Conservation (phyloP, 805 yeast genomes). For the Saccharomycopsis fodiens region DNA sequence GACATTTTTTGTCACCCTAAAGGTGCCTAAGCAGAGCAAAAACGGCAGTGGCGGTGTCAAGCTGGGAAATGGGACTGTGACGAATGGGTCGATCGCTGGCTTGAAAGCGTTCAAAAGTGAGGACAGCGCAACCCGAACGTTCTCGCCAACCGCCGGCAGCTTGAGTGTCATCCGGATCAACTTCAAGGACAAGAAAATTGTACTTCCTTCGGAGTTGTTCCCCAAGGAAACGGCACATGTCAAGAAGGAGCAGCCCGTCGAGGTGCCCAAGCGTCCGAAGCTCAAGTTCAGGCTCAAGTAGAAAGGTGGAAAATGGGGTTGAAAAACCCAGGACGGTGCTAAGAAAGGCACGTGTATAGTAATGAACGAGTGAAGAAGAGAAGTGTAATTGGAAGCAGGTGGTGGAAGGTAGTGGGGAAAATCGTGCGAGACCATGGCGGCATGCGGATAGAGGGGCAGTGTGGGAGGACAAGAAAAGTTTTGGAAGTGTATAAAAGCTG, state of each 20-base stretch:
- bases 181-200: background rate
- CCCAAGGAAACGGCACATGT: background rate
- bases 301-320: background rate
- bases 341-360: too few relatives aligned
- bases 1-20: background rate
- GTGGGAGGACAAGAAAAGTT: too few relatives aligned
- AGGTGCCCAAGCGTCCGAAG: conserved; percentile 10
- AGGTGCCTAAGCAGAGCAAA: background rate
- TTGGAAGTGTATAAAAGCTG: too few relatives aligned
- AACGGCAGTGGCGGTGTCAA: background rate
- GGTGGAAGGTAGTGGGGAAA: too few relatives aligned
- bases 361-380: too few relatives aligned
- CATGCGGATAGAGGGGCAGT: too few relatives aligned
- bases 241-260: too few relatives aligned
- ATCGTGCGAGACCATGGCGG: too few relatives aligned
- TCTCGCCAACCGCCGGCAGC: background rate
- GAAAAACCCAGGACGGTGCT: too few relatives aligned
- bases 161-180: conserved; percentile 6
- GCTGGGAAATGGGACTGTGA: too few relatives aligned
- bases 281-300: conserved; percentile 13
- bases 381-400: too few relatives aligned
- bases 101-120: background rate
- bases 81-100: too few relatives aligned
- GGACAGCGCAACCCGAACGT: background rate
- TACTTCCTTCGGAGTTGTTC: conserved; percentile 1